Evolutionary conservation across 2,329 filamentous ascomycete genomes (phyloP), one percentile per base, ranked within the genome.

Genomic region (Xylaria sp.): DNA sequence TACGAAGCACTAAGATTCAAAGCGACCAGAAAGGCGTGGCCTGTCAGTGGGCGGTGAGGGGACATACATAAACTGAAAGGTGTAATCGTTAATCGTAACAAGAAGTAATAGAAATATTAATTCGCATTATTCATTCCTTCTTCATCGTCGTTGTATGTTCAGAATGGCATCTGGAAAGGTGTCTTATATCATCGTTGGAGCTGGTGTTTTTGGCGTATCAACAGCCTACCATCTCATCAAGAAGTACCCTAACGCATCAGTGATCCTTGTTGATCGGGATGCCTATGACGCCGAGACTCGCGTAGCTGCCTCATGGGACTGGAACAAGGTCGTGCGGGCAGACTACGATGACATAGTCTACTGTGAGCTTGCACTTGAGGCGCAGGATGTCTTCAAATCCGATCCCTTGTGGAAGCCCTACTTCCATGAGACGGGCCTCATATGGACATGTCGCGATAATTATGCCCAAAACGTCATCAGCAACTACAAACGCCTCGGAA

Each of bases 301-400:
- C 48, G 74, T 84, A 32, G 90, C 89, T 35, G 91, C 91, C 0
- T 92, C 91, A 0, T 91, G 88, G 82, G 91, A 93, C 80, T 89
- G 90, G 85, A 92, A 91, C 82, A 92, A 92, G 79, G 89, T 91
- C 35, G 85, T 92, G 27, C 88, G 90, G 63, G 88, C 90, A 55
- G 90, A 92, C 78, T 93, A 93, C 79, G 84, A 87, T 61, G 88
- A 91, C 74, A 80, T 87, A 1, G 77, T 88, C 16, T 93, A 93
- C 81, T 89, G 87, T 77, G 78, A 85, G 55, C 83, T 93, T 12
- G 91, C 86, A 0, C 83, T 92, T 23, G 90, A 92, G 79, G 88
- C 91, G 0, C 88, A 90, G 73, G 86, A 89, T 62, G 79, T 88
- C 1, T 93, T 75, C 71, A 73, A 67, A 58, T 63, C 65, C 12